Conservation (phyloP, 2,329 filamentous ascomycete genomes). For the Botrytis pseudocinerea region DNA sequence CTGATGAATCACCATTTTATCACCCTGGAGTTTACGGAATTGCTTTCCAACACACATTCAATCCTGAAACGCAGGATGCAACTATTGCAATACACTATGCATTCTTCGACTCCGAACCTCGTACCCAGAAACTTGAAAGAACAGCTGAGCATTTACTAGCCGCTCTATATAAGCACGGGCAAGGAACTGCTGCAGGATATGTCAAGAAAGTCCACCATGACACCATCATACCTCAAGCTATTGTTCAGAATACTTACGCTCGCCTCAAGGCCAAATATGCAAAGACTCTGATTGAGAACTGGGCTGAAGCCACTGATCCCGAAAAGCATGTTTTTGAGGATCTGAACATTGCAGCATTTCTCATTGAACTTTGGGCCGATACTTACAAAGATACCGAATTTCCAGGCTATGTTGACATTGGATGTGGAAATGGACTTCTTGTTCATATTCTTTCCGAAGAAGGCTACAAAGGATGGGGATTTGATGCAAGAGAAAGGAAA, state of each 20-base stretch:
- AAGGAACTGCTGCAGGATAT: conserved; percentile 65
- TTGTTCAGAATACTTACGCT: conserved; percentile 80
- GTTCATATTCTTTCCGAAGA: conserved; percentile 79
- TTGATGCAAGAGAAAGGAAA: conserved; percentile 83
- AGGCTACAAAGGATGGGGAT: conserved; percentile 84
- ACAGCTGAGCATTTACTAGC: conserved; percentile 69
- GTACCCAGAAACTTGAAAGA: conserved; percentile 55
- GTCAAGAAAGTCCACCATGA: conserved; percentile 85
- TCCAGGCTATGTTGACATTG: conserved; percentile 92
- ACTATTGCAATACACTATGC: conserved; percentile 62
- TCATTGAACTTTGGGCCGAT: conserved; percentile 85
- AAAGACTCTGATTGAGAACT: conserved; percentile 65
- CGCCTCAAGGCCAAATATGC: conserved; percentile 80
- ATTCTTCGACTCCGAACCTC: conserved; percentile 47
- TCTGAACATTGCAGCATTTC: conserved; percentile 82
- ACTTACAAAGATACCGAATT: conserved; percentile 70
- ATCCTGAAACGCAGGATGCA: conserved; percentile 46
- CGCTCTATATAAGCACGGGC: conserved; percentile 71
- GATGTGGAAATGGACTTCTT: conserved; percentile 90
- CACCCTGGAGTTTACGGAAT: conserved; percentile 76
- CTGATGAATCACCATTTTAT: conserved; percentile 77
- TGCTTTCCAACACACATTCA: conserved; percentile 73
- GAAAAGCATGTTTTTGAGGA: conserved; percentile 96
- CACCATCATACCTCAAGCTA: conserved; percentile 71
- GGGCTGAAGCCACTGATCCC: conserved; percentile 86